These are phyloP conservation scores for Rhodotorula kratochvilovae DNA, from an alignment of 768 basidiomycete species.

Conservation along the genomic window DNA sequence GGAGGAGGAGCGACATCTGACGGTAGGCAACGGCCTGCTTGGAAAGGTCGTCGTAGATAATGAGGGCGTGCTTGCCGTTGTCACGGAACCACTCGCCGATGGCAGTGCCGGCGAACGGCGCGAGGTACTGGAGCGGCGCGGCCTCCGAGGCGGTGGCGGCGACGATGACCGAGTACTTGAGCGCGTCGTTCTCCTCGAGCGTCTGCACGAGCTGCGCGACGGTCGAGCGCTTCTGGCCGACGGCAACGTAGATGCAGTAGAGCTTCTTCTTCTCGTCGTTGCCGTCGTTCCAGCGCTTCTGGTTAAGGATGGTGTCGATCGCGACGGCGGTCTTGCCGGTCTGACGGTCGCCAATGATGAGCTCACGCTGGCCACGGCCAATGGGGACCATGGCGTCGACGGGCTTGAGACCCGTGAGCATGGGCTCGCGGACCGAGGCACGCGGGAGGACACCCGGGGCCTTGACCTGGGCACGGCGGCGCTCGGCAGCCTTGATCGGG, in stretches of 20 bases:
- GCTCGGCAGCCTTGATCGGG: constrained; percentile 85
- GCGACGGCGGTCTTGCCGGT: constrained; percentile 99
- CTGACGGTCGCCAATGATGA: constrained; percentile 99
- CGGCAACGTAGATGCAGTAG: constrained; percentile 99
- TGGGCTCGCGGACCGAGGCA: constrained; percentile 94
- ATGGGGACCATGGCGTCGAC: constrained; percentile 99
- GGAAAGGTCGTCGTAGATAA: constrained; percentile 99
- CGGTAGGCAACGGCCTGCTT: constrained; percentile 99
- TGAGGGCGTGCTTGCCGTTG: constrained; percentile 99
- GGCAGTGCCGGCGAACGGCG: constrained; percentile 99
- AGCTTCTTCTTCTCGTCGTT: constrained; percentile 95
- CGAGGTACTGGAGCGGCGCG: constrained; percentile 97
- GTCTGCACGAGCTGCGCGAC: constrained; percentile 99
- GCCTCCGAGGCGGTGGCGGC: constrained; percentile 99
- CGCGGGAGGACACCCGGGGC: constrained; percentile 98
- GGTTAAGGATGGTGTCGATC: constrained; percentile 99
- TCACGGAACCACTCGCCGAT: constrained; percentile 99
- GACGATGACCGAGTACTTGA: constrained; percentile 99
- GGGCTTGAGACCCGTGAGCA: constrained; percentile 99
- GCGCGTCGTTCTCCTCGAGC: constrained; percentile 98
- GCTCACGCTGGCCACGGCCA: constrained; percentile 99
- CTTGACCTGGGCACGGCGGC: constrained; percentile 95
- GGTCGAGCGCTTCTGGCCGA: constrained; percentile 99
- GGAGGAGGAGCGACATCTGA: constrained; percentile 99
- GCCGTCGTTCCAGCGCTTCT: constrained; percentile 99